Conservation (phyloP, 2,329 filamentous ascomycete genomes). For the Hymenoscyphus scutula region DNA sequence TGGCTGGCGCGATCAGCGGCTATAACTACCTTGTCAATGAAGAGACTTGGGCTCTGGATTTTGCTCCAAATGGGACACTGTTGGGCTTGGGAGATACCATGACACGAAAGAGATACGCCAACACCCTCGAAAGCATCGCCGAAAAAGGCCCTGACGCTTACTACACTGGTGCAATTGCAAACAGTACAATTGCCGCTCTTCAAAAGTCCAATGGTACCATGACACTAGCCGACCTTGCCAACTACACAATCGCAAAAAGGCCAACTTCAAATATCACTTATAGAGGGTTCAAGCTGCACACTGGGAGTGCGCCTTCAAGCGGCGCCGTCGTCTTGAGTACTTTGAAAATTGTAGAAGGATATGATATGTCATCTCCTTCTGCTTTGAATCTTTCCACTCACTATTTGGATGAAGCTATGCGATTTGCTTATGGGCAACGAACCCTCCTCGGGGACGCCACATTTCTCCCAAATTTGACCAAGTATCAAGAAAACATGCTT, state of each 20-base stretch:
- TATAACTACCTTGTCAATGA: slow-evolving; percentile 71
- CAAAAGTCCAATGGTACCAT: slow-evolving; percentile 75
- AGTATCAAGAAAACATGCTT: slow-evolving; percentile 56
- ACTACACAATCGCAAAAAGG: slow-evolving; percentile 68
- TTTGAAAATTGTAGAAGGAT: slow-evolving; percentile 74
- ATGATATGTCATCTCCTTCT: slow-evolving; percentile 58
- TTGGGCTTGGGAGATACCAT: slow-evolving; percentile 73
- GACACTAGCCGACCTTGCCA: slow-evolving; percentile 72
- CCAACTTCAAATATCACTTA: slow-evolving; percentile 63
- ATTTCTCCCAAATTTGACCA: slow-evolving; percentile 56
- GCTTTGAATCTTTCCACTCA: slow-evolving; percentile 61
- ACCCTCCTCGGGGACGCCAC: slow-evolving; percentile 61
- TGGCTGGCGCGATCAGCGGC: slow-evolving; percentile 40
- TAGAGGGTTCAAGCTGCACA: slow-evolving; percentile 67
- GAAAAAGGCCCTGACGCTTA: slow-evolving; percentile 69
- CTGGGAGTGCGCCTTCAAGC: slow-evolving; percentile 71
- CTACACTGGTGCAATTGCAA: slow-evolving; percentile 69
- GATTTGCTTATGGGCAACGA: slow-evolving; percentile 64
- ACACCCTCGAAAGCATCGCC: slow-evolving; percentile 77
- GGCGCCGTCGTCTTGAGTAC: slow-evolving; percentile 73
- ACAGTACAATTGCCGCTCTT: slow-evolving; percentile 69
- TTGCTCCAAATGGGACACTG: slow-evolving; percentile 77
- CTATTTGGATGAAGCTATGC: slow-evolving; percentile 63
- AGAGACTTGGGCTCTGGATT: slow-evolving; percentile 80
- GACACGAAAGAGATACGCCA: slow-evolving; percentile 75